Evolutionary conservation across 345 rosid genomes (phyloP), one percentile per base, ranked within the genome.

Genomic region (Euphorbia tirucalli): DNA sequence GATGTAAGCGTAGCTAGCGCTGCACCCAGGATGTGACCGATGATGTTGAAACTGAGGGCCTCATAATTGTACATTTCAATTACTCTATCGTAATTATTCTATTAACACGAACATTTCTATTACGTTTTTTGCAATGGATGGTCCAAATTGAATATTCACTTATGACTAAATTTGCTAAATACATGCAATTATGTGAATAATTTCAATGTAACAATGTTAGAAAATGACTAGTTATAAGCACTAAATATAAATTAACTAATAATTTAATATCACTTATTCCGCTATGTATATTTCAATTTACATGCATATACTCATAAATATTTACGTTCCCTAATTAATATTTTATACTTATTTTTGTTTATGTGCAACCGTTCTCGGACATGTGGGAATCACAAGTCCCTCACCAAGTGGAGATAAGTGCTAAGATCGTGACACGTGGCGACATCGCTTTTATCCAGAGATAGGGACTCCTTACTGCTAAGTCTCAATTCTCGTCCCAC

Each of bases 11-110:
- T 90, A 0, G 97, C 97, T 3, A 94, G 86, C 11, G 98, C 98
- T 0, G 98, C 98, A 3, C 98, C 98, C 4, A 94, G 84, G 52
- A 97, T 92, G 74, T 94, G 98, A 4, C 98, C 98, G 4, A 95
- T 92, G 60, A 94, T 80, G 52, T 97, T 94, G 71, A 94, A 68
- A 65, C 98, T 94, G 7, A 94, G 74, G 1, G 90, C 90, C 83
- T 87, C 93, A 32, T 85, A 89, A 6, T 87, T 84, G 74, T 94
- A 94, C 16, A 83, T 63, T 67, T 81, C 75, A 1, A 92, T 73
- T 49, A 92, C 52, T 61, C 92, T n/a, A n/a, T n/a, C n/a, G n/a
- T n/a, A n/a, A n/a, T n/a, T n/a, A n/a, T n/a, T n/a, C n/a, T n/a
- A n/a, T n/a, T n/a, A n/a, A n/a, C n/a, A n/a, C n/a, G n/a, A n/a